Conservation (phyloP, 768 basidiomycete genomes). For the Leucocoprinus leucothites region DNA sequence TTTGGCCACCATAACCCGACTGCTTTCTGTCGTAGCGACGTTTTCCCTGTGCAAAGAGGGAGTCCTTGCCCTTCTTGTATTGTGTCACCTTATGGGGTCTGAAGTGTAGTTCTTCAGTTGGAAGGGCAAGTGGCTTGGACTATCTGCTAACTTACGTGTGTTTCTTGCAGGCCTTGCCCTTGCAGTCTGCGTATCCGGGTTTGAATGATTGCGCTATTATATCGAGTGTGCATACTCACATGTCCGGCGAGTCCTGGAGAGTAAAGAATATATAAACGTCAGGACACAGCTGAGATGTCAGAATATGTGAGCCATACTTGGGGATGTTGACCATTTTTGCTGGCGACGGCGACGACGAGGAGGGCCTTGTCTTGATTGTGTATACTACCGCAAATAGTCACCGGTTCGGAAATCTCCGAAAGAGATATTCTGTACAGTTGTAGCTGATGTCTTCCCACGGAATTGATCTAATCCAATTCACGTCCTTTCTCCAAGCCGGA, state of each 20-base stretch:
- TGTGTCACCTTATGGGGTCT: constrained; percentile 99
- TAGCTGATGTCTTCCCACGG: constrained; percentile 15
- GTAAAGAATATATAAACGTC: constrained; percentile 13
- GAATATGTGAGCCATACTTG: constrained; percentile 55
- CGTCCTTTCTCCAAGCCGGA: no score
- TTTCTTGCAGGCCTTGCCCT: constrained; percentile 95
- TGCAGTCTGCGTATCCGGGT: constrained; percentile 68
- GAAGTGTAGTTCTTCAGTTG: constrained; percentile 6
- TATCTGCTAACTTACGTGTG: constrained; percentile 72
- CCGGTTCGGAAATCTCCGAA: constrained; percentile 33
- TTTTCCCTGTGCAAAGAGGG: constrained; percentile 97
- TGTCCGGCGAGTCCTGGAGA: constrained; percentile 82
- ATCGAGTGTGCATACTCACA: constrained; percentile 55
- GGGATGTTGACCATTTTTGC: constrained; percentile 90
- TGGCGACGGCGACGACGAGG: constrained; percentile 34
- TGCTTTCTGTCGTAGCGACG: constrained; percentile 99
- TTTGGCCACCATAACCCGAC: constrained; percentile 99
- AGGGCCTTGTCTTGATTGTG: constrained; percentile 28
- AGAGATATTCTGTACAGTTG: constrained; percentile 34
- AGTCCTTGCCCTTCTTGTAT: constrained; percentile 99
- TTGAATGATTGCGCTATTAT: not conserved
- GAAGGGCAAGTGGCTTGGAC: constrained; percentile 1
- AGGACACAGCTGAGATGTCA: constrained; percentile 7
- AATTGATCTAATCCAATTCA: not conserved
- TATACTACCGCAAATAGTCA: constrained; percentile 25